Evolutionary conservation across 1,284 basidiomycete genomes (phyloP).

Genomic region (Amylostereum areolatum): DNA sequence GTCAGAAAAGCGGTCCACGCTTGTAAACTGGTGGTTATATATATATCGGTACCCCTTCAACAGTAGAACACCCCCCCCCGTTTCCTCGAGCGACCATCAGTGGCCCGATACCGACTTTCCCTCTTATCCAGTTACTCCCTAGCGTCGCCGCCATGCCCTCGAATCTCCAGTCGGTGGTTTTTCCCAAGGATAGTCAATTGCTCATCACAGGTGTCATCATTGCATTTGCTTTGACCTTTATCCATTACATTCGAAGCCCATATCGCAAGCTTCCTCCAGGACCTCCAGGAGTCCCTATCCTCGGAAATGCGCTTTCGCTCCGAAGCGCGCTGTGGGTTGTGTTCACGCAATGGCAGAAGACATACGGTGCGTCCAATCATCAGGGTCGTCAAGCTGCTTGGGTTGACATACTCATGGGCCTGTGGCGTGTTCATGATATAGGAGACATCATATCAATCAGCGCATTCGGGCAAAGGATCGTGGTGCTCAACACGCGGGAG

Average conservation of each 20-base stretch:
- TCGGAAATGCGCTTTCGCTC: neutral
- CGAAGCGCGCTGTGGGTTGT: neutral
- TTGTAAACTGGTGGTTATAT: too few species aligned
- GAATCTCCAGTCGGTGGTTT: too few species aligned
- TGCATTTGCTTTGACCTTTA: neutral
- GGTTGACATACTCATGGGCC: neutral
- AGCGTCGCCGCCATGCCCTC: too few species aligned
- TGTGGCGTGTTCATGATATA: neutral
- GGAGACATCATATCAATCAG: constrained; percentile 18
- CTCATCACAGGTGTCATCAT: neutral
- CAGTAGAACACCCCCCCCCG: too few species aligned
- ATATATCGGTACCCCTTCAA: too few species aligned
- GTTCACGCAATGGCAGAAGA: neutral
- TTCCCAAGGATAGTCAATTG: neutral
- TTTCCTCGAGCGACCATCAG: too few species aligned
- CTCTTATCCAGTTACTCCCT: too few species aligned
- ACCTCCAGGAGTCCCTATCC: neutral
- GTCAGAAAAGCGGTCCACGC: too few species aligned
- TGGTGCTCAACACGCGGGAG: constrained; percentile 15
- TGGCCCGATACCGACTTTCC: too few species aligned
- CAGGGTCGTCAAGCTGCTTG: neutral
- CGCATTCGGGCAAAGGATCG: constrained; percentile 13
- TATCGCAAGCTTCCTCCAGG: neutral
- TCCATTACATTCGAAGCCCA: neutral
- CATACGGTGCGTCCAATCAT: neutral